Evolutionary conservation across 331 rosid species (phyloP).

Genomic region (Rosa hybrid): DNA sequence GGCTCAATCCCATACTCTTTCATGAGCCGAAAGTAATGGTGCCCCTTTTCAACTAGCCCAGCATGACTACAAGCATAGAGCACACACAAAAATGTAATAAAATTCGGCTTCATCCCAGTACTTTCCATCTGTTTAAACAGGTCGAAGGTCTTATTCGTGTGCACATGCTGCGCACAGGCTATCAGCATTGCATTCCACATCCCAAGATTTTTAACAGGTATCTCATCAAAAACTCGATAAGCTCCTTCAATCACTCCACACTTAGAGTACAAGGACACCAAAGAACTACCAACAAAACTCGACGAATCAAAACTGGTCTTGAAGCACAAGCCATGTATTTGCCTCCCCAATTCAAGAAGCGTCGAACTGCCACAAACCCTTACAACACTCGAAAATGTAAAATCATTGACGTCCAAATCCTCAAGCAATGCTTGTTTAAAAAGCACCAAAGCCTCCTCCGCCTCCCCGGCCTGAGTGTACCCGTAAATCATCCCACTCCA

Average conservation of each 20-base stretch:
- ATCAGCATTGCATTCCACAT: slow-evolving; percentile 92
- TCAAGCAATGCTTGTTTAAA: slow-evolving; percentile 55
- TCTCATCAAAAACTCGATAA: slow-evolving; percentile 60
- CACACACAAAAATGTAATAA: slow-evolving; percentile 71
- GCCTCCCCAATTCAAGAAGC: slow-evolving; percentile 71
- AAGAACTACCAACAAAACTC: slow-evolving; percentile 76
- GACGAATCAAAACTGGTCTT: slow-evolving; percentile 69
- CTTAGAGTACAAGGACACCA: slow-evolving; percentile 67
- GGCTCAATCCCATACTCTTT: slow-evolving; percentile 72
- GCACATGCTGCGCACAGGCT: slow-evolving; percentile 83
- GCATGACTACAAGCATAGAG: slow-evolving; percentile 92
- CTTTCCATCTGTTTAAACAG: slow-evolving; percentile 55
- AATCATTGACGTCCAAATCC: slow-evolving; percentile 64
- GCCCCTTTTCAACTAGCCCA: slow-evolving; percentile 74
- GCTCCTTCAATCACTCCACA: slow-evolving; percentile 81
- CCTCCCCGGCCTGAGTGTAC: slow-evolving; percentile 59
- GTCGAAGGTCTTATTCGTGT: slow-evolving; percentile 52
- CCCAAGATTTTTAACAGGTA: slow-evolving; percentile 65
- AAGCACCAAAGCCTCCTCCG: slow-evolving; percentile 61
- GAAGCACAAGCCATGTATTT: slow-evolving; percentile 66
- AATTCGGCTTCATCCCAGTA: slow-evolving; percentile 74
- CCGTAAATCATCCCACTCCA: slow-evolving; percentile 95
- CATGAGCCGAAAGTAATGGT: slow-evolving; percentile 58
- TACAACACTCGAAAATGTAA: slow-evolving; percentile 74
- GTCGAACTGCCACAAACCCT: slow-evolving; percentile 69